phyloP scores from a whole-genome alignment of 23 red algal species.

The Gracilaria domingensis region DNA sequence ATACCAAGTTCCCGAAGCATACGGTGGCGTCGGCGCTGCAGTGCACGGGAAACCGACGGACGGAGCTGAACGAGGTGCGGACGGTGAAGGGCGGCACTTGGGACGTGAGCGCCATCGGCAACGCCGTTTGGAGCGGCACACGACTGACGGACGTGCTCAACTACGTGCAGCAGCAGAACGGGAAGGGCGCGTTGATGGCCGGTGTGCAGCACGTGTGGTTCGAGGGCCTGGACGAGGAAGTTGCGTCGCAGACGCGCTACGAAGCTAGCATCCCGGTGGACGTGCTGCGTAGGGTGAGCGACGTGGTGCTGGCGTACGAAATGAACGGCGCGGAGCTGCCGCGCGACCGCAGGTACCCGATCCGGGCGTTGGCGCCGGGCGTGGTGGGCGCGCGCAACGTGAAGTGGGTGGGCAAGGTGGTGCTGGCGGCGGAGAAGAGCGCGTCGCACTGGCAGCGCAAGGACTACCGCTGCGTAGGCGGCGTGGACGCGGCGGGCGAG shows the following conservation, averaged over 20 bases:
- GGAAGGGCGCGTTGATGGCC: not conserved
- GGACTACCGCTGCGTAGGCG: slow-evolving; percentile 85
- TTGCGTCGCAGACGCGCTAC: slow-evolving; percentile 53
- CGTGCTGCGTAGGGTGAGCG: slow-evolving; percentile 21
- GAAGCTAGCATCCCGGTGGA: slow-evolving; percentile 82
- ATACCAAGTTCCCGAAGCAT: slow-evolving; percentile 46
- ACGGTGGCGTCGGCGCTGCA: slow-evolving; percentile 62
- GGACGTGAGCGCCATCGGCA: slow-evolving; percentile 85
- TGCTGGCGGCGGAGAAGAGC: slow-evolving; percentile 54
- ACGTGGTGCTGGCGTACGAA: slow-evolving; percentile 90
- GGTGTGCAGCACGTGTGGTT: slow-evolving; percentile 59
- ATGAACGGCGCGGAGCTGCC: slow-evolving; percentile 93
- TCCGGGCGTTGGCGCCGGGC: slow-evolving; percentile 90
- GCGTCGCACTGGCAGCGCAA: slow-evolving; percentile 78
- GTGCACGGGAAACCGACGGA: slow-evolving; percentile 94
- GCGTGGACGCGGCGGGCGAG: slow-evolving; percentile 1
- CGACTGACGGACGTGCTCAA: slow-evolving; percentile 79
- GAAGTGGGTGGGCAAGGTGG: slow-evolving; percentile 89
- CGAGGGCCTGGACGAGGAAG: slow-evolving; percentile 83
- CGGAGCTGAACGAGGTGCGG: slow-evolving; percentile 77
- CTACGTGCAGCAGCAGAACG: slow-evolving; percentile 16
- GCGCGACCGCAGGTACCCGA: slow-evolving; percentile 87
- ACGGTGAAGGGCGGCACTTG: slow-evolving; percentile 84
- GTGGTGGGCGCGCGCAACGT: slow-evolving; percentile 93
- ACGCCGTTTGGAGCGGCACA: slow-evolving; percentile 88